Percentiles rank a stretch among this genome's conserved stretches.
These are phyloP conservation scores for Penicillium sp. DNA, from an alignment of 2,329 filamentous ascomycete species.

Conservation along the genomic window DNA sequence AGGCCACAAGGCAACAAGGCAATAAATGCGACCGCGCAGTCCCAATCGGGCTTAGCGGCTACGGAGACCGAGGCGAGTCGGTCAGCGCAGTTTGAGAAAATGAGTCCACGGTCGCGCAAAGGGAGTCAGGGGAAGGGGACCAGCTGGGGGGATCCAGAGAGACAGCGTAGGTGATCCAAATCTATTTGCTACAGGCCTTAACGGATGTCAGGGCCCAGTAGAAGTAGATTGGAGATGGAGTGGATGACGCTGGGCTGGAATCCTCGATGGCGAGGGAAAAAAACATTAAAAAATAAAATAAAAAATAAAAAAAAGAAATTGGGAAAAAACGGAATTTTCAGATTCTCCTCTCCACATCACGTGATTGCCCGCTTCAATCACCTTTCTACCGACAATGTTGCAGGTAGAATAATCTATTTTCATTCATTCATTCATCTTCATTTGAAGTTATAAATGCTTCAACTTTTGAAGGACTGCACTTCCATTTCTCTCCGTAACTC, in stretches of 20 bases:
- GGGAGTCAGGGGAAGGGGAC: slow-evolving; percentile 20
- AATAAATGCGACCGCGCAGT: slow-evolving; percentile 1
- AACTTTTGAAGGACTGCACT: not conserved
- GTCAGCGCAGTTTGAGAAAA: slow-evolving; percentile 24
- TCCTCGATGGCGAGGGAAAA: slow-evolving; percentile 22
- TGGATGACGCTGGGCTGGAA: slow-evolving; percentile 25
- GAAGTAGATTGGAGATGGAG: slow-evolving; percentile 20
- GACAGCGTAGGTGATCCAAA: slow-evolving; percentile 1
- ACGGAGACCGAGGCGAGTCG: slow-evolving; percentile 21
- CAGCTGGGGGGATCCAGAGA: slow-evolving; percentile 8
- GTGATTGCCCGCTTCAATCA: slow-evolving; percentile 5
- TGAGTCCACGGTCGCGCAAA: slow-evolving; percentile 17
- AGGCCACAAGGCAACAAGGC: slow-evolving; percentile 13
- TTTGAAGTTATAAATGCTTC: not conserved
- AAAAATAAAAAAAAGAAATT: slow-evolving; percentile 14
- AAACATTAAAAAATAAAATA: slow-evolving; percentile 22
- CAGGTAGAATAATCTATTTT: not conserved
- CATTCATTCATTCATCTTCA: not conserved
- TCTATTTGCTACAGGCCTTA: slow-evolving; percentile 7
- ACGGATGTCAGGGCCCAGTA: slow-evolving; percentile 10
- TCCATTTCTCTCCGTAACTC: not conserved
- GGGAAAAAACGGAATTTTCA: slow-evolving; percentile 13
- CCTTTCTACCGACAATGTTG: too few species aligned
- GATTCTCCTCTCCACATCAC: slow-evolving; percentile 21
- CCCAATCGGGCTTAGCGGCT: slow-evolving; percentile 23